phyloP scores from a whole-genome alignment of 2,329 filamentous ascomycete genomes.

The Arthroderma sp. region DNA sequence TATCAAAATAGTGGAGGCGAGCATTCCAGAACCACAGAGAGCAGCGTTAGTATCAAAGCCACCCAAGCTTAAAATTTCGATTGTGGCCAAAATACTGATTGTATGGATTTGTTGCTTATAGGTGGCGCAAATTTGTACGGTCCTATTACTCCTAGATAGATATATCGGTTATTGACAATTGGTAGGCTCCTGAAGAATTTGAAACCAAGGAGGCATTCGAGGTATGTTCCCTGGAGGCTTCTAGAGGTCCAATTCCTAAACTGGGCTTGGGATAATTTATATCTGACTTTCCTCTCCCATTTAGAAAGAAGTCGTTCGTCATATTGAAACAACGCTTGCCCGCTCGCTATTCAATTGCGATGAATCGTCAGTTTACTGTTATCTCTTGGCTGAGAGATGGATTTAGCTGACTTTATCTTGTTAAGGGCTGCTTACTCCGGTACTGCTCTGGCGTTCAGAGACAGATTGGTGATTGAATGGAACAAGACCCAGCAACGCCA shows the following conservation, averaged over 20 bases:
- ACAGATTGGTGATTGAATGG: conserved; percentile 88
- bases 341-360: conserved; percentile 98
- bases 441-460: conserved; percentile 80
- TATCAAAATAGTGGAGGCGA: conserved; percentile 87
- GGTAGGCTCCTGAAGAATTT: conserved; percentile 54
- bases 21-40: conserved; percentile 76
- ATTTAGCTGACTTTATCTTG: conserved; percentile 2
- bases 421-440: conserved; percentile 72
- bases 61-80: not conserved
- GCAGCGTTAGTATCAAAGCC: conserved; percentile 44
- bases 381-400: not conserved
- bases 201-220: conserved; percentile 67
- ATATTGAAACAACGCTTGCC: conserved; percentile 92
- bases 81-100: not conserved
- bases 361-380: conserved; percentile 43
- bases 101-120: conserved; percentile 14
- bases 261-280: not conserved
- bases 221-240: conserved; percentile 19
- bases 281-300: not conserved
- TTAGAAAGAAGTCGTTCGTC: conserved; percentile 71
- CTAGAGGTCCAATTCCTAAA: not conserved
- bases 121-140: conserved; percentile 49
- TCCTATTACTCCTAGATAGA: not conserved
- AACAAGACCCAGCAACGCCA: conserved; percentile 96
- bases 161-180: not conserved